Conservation (phyloP, 2,329 filamentous ascomycete genomes). For the Coniochaeta sp. region DNA sequence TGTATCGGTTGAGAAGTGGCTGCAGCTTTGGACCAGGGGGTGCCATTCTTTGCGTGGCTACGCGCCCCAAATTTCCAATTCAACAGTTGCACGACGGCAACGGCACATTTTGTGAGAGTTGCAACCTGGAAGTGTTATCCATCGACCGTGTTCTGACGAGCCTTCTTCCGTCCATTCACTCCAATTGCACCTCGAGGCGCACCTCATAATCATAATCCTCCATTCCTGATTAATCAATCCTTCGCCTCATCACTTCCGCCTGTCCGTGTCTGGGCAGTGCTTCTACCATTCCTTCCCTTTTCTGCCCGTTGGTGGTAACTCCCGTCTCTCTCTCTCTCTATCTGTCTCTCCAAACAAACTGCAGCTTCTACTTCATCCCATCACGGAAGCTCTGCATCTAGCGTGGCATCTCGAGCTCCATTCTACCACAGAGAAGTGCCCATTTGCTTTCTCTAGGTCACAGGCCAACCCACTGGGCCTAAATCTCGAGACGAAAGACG, state of each 20-base stretch:
- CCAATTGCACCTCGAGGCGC: neutral
- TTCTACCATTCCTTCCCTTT: neutral
- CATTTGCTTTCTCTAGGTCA: neutral
- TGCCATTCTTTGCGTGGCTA: neutral
- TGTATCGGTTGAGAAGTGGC: conserved; percentile 5
- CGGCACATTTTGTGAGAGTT: neutral
- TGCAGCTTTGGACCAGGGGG: neutral
- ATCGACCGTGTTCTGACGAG: neutral
- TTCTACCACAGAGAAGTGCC: neutral
- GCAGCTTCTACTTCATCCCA: neutral
- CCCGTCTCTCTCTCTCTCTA: neutral
- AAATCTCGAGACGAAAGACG: neutral
- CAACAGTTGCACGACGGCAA: conserved; percentile 3
- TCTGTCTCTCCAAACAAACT: neutral
- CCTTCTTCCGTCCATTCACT: neutral
- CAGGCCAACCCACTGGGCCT: neutral
- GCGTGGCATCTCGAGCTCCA: neutral
- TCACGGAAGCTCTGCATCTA: neutral
- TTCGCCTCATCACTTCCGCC: neutral
- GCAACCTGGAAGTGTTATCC: neutral
- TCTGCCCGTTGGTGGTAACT: neutral
- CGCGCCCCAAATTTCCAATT: conserved; percentile 4
- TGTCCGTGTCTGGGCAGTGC: neutral
- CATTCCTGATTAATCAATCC: neutral
- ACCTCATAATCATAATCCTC: neutral